Evolutionary conservation across 2,329 filamentous ascomycete genomes (phyloP).

Genomic region (Botryotinia calthae): DNA sequence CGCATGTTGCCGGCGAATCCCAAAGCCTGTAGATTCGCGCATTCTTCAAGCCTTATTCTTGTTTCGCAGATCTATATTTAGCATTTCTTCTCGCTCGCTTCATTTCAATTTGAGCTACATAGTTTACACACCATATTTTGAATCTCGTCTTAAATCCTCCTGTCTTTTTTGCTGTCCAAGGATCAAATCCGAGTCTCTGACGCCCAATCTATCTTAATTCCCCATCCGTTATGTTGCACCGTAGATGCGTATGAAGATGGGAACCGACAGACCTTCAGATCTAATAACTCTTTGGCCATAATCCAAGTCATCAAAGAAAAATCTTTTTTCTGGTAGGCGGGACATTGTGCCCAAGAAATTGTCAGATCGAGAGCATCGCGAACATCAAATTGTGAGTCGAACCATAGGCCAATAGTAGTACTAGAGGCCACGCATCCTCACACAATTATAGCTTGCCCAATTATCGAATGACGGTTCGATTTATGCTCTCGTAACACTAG

Average conservation of each 20-base stretch:
- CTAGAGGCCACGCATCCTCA: neutral
- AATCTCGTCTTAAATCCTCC: neutral
- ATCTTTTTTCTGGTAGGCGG: neutral
- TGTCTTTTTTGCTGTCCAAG: neutral
- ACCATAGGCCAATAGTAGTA: neutral
- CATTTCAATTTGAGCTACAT: neutral
- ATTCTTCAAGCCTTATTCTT: neutral
- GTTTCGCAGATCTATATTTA: neutral
- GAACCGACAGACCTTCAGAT: neutral
- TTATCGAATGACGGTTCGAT: neutral
- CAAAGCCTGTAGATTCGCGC: neutral
- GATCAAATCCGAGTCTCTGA: neutral
- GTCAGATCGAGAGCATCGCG: neutral
- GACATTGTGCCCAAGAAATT: neutral
- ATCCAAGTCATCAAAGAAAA: neutral
- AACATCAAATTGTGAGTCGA: neutral
- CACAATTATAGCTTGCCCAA: neutral
- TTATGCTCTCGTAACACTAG: neutral
- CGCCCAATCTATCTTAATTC: neutral
- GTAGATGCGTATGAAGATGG: neutral
- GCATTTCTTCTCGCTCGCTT: neutral
- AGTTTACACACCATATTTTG: fast-evolving
- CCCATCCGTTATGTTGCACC: neutral
- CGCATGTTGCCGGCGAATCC: neutral
- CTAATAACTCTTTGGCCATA: neutral